Base-by-base conservation (phyloP, 176 grass and related monocot species). In the Eragrostis curvula region DNA sequence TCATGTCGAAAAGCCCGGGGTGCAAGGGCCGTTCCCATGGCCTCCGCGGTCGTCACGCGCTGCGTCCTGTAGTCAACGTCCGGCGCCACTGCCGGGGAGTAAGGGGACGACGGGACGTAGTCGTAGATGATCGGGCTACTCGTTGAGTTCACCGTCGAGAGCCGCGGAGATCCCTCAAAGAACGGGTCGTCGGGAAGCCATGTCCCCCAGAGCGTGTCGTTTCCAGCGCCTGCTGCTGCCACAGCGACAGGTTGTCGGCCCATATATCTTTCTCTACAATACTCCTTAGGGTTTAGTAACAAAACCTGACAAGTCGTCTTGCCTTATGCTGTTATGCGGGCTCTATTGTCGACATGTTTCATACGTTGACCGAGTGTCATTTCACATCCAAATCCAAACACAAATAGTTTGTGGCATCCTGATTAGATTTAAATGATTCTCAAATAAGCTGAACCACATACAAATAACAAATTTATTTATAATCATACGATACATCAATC, bases 181-280 rank as follows among this genome's bases (percentile, higher is more conserved):
- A 79, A 96, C 46, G 79, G 36, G 0, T 40, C 80, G 52, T 96
- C 94, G 81, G 83, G 88, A 15, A 86, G 60, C 94, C 90, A 96
- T 1, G 79, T 93, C 36, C 90, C 65, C 94, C 94, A 96, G 0
- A 96, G 83, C 45, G 88, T 85, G 82, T 65, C 21, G 81, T 92
- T 83, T 95, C 92, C 28, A 95, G 81, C 39, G 71, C 77, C 12
- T 53, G 16, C 17, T 53, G 48, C 66, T 0, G 18, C 84, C 53
- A 79, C 62, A 0, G 0, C 43, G 0, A 0, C 2, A 63, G 2
- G 72, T 59, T n/a, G 29, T 12, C 3, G n/a, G n/a, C n/a, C n/a
- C n/a, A n/a, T n/a, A n/a, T n/a, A n/a, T n/a, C n/a, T n/a, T n/a
- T n/a, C n/a, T n/a, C n/a, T n/a, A n/a, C n/a, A n/a, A n/a, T n/a